A percentile compares a stretch with the other conserved stretches of the same genome.
Evolutionary conservation across 1,284 basidiomycete species (phyloP).

Genomic region (Inonotus obliquus): DNA sequence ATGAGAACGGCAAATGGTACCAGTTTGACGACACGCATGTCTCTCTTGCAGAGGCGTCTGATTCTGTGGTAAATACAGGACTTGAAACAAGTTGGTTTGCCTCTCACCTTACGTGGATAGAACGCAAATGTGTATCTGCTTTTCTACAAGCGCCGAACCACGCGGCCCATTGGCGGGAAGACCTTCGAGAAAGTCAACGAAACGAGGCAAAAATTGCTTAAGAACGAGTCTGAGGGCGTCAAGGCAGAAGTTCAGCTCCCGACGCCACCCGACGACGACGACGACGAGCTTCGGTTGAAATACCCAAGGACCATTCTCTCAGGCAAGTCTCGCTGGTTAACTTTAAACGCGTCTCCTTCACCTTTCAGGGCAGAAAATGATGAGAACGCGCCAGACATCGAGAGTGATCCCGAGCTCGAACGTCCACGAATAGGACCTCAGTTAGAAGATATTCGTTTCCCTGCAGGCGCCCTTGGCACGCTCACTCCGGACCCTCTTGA

Average conservation of each 20-base stretch:
- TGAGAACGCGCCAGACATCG: constrained; percentile 1
- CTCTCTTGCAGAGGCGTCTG: constrained; percentile 48
- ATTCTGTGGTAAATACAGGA: constrained; percentile 63
- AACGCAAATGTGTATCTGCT: constrained; percentile 91
- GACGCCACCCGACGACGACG: constrained; percentile 58
- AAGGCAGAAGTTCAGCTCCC: constrained; percentile 44
- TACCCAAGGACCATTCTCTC: neutral
- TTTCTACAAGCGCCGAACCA: constrained; percentile 84
- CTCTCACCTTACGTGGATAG: constrained; percentile 34
- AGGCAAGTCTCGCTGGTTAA: constrained; percentile 22
- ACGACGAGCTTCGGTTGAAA: constrained; percentile 14
- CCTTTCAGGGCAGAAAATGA: constrained; percentile 26
- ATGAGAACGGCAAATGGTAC: constrained; percentile 86
- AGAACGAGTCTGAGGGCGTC: neutral
- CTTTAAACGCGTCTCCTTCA: constrained; percentile 37
- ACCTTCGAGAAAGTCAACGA: constrained; percentile 62
- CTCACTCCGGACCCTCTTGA: constrained; percentile 29
- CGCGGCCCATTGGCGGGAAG: constrained; percentile 80
- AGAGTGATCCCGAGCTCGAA: constrained; percentile 39
- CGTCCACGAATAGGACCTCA: constrained; percentile 28
- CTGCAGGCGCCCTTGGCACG: neutral
- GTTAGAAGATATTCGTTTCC: constrained; percentile 26
- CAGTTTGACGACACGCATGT: constrained; percentile 96
- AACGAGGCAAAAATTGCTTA: constrained; percentile 31
- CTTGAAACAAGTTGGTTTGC: neutral